Percentiles rank a stretch among this genome's conserved stretches.
phyloP scores from a whole-genome alignment of 768 basidiomycete genomes.

The Lyophyllum semitale region DNA sequence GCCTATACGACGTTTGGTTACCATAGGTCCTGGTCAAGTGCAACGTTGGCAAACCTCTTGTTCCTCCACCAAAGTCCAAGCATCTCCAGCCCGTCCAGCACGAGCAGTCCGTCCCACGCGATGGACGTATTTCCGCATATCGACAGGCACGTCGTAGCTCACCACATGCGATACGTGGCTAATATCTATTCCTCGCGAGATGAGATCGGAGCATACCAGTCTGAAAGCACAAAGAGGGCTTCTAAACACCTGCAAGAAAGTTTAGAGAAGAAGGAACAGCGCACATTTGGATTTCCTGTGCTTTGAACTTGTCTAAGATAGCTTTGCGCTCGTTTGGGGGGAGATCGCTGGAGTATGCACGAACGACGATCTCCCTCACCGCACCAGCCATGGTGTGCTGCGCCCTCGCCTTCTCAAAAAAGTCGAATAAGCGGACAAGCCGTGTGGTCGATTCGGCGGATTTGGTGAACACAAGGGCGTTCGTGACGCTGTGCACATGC shows the following conservation, averaged over 20 bases:
- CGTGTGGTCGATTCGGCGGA: constrained; percentile 88
- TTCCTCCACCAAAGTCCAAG: constrained; percentile 95
- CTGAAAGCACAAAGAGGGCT: constrained; percentile 39
- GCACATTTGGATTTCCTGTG: constrained; percentile 82
- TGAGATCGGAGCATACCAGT: constrained; percentile 93
- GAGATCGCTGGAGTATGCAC: constrained; percentile 88
- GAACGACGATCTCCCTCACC: constrained; percentile 43
- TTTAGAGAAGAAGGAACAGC: constrained; percentile 22
- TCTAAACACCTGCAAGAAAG: constrained; percentile 6
- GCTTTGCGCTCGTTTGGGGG: constrained; percentile 67
- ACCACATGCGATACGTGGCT: constrained; percentile 91
- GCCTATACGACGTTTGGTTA: constrained; percentile 48
- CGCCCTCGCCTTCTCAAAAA: constrained; percentile 62
- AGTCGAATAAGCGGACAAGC: constrained; percentile 78
- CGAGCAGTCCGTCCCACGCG: constrained; percentile 95
- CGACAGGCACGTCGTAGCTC: constrained; percentile 94
- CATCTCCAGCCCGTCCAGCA: constrained; percentile 84
- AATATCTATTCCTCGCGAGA: constrained; percentile 95
- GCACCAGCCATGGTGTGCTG: constrained; percentile 16
- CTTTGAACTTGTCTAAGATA: constrained; percentile 80
- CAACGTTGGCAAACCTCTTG: constrained; percentile 62
- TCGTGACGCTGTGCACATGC: constrained; percentile 56
- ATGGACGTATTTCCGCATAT: constrained; percentile 98
- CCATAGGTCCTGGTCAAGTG: not conserved
- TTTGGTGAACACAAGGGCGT: constrained; percentile 95